Percentiles rank a stretch among this genome's conserved stretches.
Evolutionary conservation across 768 basidiomycete species (phyloP).

Genomic region (Lactarius pseudohatsudake): DNA sequence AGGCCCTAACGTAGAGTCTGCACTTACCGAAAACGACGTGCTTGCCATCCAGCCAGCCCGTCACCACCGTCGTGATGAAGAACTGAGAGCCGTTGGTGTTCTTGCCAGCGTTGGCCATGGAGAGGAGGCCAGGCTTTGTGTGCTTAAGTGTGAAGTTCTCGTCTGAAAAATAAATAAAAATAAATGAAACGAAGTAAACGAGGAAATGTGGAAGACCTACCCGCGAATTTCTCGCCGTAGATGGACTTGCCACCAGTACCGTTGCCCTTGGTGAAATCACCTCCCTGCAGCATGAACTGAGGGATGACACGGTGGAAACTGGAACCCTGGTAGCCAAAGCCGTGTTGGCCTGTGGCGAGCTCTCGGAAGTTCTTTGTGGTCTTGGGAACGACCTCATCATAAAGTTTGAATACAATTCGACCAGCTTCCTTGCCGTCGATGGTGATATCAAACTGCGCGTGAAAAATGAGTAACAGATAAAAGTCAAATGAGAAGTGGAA

Average conservation of each 20-base stretch:
- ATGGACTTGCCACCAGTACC: constrained; percentile 84
- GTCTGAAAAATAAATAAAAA: constrained; percentile 44
- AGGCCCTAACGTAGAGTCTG: not conserved
- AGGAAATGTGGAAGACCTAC: constrained; percentile 39
- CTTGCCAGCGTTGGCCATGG: constrained; percentile 78
- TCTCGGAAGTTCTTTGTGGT: constrained; percentile 88
- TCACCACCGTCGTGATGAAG: constrained; percentile 84
- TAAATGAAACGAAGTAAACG: not conserved
- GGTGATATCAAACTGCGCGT: constrained; percentile 62
- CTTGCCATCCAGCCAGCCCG: constrained; percentile 77
- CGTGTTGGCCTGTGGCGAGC: constrained; percentile 72
- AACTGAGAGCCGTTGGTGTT: constrained; percentile 89
- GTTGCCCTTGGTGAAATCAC: constrained; percentile 67
- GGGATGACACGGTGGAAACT: constrained; percentile 86
- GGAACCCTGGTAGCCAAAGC: constrained; percentile 69
- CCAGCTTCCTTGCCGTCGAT: constrained; percentile 45
- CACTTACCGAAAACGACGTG: constrained; percentile 82
- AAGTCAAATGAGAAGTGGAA: not conserved
- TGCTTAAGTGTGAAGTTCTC: constrained; percentile 85
- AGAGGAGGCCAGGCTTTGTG: constrained; percentile 62
- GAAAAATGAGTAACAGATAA: not conserved
- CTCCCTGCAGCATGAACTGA: constrained; percentile 87
- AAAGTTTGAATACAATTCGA: constrained; percentile 83
- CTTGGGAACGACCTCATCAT: constrained; percentile 71
- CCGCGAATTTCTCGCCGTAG: constrained; percentile 66